Conservation (phyloP, 2,329 filamentous ascomycete genomes). For the Coleophoma eucalyptorum region DNA sequence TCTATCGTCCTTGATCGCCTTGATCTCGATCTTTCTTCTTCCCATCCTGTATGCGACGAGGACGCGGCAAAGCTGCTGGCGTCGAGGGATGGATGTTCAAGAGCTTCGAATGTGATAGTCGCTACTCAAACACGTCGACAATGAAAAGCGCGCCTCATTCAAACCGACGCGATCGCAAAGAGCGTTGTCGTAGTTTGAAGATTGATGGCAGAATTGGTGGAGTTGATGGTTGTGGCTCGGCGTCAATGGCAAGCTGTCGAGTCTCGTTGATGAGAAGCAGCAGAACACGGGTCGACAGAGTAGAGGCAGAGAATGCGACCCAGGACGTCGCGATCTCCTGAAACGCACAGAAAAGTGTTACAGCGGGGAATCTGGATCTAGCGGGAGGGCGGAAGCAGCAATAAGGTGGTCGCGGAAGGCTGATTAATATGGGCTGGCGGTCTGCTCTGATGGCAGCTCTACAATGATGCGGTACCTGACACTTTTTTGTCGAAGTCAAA, state of each 20-base stretch:
- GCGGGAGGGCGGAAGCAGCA: neutral
- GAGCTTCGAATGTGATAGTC: neutral
- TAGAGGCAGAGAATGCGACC: neutral
- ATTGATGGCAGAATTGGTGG: no score
- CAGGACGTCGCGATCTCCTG: neutral
- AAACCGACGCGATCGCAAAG: neutral
- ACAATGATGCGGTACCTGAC: neutral
- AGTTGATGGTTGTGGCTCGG: no score
- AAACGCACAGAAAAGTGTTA: neutral
- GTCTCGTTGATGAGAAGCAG: neutral
- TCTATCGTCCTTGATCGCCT: slow-evolving; percentile 97
- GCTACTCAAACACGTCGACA: neutral
- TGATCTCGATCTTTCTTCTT: slow-evolving; percentile 99
- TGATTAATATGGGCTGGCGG: neutral
- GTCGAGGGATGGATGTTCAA: no score
- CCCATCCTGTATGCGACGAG: slow-evolving; percentile 63
- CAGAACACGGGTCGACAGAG: neutral
- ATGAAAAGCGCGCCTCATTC: no score
- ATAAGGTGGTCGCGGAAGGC: neutral
- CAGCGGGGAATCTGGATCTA: neutral
- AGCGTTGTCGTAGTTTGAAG: no score
- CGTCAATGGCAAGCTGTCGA: neutral
- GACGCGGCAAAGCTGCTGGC: slow-evolving; percentile 17
- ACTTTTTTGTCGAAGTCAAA: neutral
- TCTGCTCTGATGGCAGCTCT: no score